These are phyloP conservation scores for Russula griseocarnosa DNA, from an alignment of 768 basidiomycete species.

Conservation along the genomic window DNA sequence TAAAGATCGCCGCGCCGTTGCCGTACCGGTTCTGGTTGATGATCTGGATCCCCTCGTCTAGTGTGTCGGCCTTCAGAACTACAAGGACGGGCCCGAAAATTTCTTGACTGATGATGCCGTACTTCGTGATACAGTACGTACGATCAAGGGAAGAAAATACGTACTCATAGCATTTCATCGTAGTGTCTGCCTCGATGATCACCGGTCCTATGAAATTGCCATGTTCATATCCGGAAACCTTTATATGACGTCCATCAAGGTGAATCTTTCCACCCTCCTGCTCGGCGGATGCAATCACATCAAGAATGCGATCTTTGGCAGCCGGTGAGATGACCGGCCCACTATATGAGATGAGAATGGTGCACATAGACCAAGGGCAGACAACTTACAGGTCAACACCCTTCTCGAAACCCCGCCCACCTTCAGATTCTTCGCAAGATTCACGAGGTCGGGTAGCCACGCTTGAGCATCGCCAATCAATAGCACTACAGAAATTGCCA, in stretches of 20 bases:
- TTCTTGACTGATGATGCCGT: slow-evolving; percentile 66
- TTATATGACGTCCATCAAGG: slow-evolving; percentile 75
- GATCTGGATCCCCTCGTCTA: slow-evolving; percentile 87
- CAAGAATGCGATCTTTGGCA: slow-evolving; percentile 72
- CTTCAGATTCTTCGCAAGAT: slow-evolving; percentile 73
- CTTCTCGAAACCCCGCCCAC: slow-evolving; percentile 90
- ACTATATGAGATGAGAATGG: slow-evolving; percentile 35
- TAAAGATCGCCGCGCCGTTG: slow-evolving; percentile 94
- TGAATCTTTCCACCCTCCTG: slow-evolving; percentile 81
- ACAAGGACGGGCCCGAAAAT: slow-evolving; percentile 92
- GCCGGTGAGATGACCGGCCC: slow-evolving; percentile 80
- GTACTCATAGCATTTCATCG: slow-evolving; percentile 85
- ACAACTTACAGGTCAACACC: slow-evolving; percentile 71
- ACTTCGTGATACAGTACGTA: slow-evolving; percentile 7
- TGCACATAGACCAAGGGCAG: slow-evolving; percentile 1
- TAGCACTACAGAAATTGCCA: slow-evolving; percentile 90
- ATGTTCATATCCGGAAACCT: slow-evolving; percentile 68
- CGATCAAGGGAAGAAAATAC: slow-evolving; percentile 28
- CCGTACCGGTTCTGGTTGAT: slow-evolving; percentile 90
- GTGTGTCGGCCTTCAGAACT: slow-evolving; percentile 69
- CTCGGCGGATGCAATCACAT: slow-evolving; percentile 68
- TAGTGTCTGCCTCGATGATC: slow-evolving; percentile 74
- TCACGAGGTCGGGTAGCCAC: slow-evolving; percentile 85
- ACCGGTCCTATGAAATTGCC: slow-evolving; percentile 97
- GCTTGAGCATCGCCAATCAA: slow-evolving; percentile 74